These are phyloP conservation scores for Akanthomyces muscarius DNA, from an alignment of 2,329 filamentous ascomycete species.

Conservation along the genomic window DNA sequence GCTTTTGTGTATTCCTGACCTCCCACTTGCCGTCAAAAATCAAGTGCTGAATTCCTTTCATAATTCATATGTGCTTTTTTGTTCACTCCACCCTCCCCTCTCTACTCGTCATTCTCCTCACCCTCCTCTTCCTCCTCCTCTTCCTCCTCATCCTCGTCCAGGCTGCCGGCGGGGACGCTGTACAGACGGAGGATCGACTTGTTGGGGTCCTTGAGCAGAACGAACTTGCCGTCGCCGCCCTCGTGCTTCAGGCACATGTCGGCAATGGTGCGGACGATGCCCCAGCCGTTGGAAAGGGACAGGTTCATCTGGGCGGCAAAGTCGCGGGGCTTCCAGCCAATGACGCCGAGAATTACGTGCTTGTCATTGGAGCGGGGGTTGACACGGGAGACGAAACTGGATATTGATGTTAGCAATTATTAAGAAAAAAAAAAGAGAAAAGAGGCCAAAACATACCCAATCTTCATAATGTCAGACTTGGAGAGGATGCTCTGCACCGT, in stretches of 20 bases:
- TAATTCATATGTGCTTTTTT: conserved; percentile 12
- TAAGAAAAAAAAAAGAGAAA: neutral
- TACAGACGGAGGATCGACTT: conserved; percentile 93
- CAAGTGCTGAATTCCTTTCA: conserved; percentile 15
- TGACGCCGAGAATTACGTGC: conserved; percentile 91
- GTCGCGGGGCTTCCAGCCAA: conserved; percentile 96
- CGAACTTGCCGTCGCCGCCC: conserved; percentile 73
- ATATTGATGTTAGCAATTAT: conserved; percentile 26
- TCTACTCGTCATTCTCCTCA: conserved; percentile 32
- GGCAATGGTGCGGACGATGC: conserved; percentile 95
- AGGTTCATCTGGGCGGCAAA: conserved; percentile 98
- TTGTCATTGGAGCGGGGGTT: conserved; percentile 91
- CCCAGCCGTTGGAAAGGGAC: conserved; percentile 95
- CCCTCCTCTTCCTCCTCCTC: conserved; percentile 48
- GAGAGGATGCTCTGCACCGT: conserved; percentile 95
- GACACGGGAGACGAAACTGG: conserved; percentile 86
- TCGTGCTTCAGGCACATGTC: conserved; percentile 73
- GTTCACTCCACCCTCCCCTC: conserved; percentile 19
- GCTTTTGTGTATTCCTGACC: conserved; percentile 13
- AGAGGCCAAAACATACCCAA: conserved; percentile 60
- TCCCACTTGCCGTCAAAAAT: neutral
- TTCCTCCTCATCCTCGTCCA: conserved; percentile 85
- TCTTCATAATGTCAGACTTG: conserved; percentile 97
- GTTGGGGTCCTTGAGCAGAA: conserved; percentile 88
- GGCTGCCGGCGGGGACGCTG: conserved; percentile 79